Percentiles rank a stretch among this genome's conserved stretches.
Evolutionary conservation across 306 rosid species (phyloP).

Genomic region (Quercus wislizeni): DNA sequence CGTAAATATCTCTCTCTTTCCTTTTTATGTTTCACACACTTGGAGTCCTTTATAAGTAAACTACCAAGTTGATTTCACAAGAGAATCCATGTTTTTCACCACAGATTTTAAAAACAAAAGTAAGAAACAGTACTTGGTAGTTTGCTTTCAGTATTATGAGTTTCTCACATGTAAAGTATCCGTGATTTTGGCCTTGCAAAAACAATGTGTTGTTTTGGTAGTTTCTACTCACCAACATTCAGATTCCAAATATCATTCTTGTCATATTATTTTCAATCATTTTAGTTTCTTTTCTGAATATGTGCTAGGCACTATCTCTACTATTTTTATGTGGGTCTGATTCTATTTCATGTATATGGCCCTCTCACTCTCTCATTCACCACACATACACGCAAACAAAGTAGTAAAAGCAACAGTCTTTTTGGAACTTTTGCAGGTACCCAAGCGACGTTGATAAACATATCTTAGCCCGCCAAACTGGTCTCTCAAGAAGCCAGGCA

Average conservation of each 20-base stretch:
- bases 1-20: constrained; percentile 44
- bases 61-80: constrained; percentile 35
- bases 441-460: constrained; percentile 98
- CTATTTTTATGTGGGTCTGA: constrained; percentile 26
- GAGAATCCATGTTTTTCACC: constrained; percentile 42
- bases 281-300: constrained; percentile 23
- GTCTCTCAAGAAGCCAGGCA: constrained; percentile 99
- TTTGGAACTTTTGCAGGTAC: constrained; percentile 56
- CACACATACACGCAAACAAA: constrained; percentile 2
- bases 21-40: background rate
- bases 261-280: constrained; percentile 43
- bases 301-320: constrained; percentile 17
- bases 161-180: constrained; percentile 30
- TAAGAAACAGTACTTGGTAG: constrained; percentile 9
- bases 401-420: constrained; percentile 1
- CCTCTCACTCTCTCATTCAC: background rate
- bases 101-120: background rate
- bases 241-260: constrained; percentile 54
- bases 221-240: constrained; percentile 52
- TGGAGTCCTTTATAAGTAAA: constrained; percentile 23
- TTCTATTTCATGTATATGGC: constrained; percentile 19
- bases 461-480: constrained; percentile 94
- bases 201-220: constrained; percentile 42
- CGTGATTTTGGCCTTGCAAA: constrained; percentile 34
- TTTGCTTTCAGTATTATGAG: background rate